Base-by-base conservation (phyloP, 768 basidiomycete species). In the Tulasnella sp. region DNA sequence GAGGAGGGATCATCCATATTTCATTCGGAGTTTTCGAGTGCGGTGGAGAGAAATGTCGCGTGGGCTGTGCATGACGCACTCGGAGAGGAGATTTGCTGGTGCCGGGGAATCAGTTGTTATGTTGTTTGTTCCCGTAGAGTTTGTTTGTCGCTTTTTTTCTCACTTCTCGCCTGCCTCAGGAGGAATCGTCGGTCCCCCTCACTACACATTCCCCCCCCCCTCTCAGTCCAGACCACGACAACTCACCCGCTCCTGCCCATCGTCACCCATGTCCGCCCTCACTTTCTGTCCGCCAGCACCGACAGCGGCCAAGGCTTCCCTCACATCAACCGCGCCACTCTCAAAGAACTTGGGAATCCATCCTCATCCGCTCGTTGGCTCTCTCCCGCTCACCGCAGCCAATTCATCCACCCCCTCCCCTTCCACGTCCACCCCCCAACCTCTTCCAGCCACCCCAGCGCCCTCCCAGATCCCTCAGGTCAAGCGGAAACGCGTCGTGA, bases 401-500 rank as follows among this genome's bases (percentile, higher is more conserved):
- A 40, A 48, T 56, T 39, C 52, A 4, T 27, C 73, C 46, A 38
- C 27, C 21, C 44, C 75, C 1, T 38, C 75, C 74, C 39, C 74
- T 42, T 18, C 74, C 74, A 24, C 74, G 2, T 31, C 75, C 4
- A 12, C 34, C 18, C 75, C 12, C 21, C 46, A 40, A 27, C 46
- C 75, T 0, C 21, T 21, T 38, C 44, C 73, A 38, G 7, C 52
- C 1, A 27, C 46, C 21, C 27, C 75, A 40, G 52, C 52, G 46
- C 46, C 44, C 36, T n/a, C 75, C 16, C 39, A 74, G 27, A 74
- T 40, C 12, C 40, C 46, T 9, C 39, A 74, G 46, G 40, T 38
- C 75, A 76, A 76, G 52, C 75, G 75, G 40, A 76, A 76, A 48
- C 75, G 75, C 42, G 52, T 56, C 34, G 44, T 58, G 7, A 48